phyloP scores from a whole-genome alignment of 2,329 filamentous ascomycete species.

The Plenodomus lindquistii region DNA sequence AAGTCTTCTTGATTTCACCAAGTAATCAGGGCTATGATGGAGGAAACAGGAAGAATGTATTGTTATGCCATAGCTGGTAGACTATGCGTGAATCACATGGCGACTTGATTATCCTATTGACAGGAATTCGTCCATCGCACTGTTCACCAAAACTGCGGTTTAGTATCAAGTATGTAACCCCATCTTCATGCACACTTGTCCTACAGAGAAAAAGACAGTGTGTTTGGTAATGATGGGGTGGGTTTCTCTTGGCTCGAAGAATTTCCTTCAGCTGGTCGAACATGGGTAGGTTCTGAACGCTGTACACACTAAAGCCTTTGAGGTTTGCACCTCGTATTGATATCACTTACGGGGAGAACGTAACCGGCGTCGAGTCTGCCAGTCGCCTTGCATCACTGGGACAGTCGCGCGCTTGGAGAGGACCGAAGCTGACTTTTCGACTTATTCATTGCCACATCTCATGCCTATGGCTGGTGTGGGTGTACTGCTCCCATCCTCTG shows the following conservation, averaged over 20 bases:
- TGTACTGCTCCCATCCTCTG: constrained; percentile 37
- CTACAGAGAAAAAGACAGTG: constrained; percentile 55
- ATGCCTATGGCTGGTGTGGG: constrained; percentile 41
- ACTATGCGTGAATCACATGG: background rate
- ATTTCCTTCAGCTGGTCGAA: constrained; percentile 68
- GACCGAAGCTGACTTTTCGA: constrained; percentile 38
- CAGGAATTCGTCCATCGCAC: background rate
- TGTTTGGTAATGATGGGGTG: constrained; percentile 68
- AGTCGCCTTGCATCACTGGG: constrained; percentile 16
- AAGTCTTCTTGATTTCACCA: background rate
- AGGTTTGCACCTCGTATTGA: constrained; percentile 19
- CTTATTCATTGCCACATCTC: constrained; percentile 44
- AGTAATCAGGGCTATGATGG: background rate
- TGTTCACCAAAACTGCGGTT: background rate
- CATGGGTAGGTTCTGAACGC: constrained; percentile 62
- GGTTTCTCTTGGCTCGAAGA: constrained; percentile 66
- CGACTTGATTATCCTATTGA: background rate
- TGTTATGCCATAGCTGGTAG: background rate
- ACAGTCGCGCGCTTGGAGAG: constrained; percentile 18
- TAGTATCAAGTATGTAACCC: constrained; percentile 54
- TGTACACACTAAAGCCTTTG: constrained; percentile 73
- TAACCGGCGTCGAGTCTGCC: background rate
- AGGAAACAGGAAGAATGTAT: background rate
- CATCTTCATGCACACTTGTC: constrained; percentile 67
- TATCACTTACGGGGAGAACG: constrained; percentile 8